Base-by-base conservation (phyloP, 352 stramenopile genomes). In the Globisporangium spinosum region DNA sequence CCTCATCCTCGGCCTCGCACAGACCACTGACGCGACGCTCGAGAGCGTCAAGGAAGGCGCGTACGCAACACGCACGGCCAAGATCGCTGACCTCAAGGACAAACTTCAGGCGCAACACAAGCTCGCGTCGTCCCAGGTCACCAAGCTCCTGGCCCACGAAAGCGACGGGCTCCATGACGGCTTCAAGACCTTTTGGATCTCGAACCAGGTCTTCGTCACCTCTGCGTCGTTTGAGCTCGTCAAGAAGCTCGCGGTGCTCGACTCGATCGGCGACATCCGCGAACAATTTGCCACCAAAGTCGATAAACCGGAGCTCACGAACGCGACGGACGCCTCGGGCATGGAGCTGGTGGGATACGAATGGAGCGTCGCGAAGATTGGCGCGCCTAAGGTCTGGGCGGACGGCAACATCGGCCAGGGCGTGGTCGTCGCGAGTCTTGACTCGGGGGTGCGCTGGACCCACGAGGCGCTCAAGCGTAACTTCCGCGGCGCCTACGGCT, bases 171-270 rank as follows among this genome's bases (percentile, higher is more conserved):
- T 55, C 22, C 62, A 61, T 32, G 22, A 25, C 20, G 62, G 62
- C n/a, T 67, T 55, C 64, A 69, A 69, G 64, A 64, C 27, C 25
- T 76, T 69, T 58, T 78, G 72, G 72, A 75, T 78, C 51, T 62
- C 61, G 40, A 76, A 75, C 67, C 47, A 73, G 29, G 38, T 76
- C 3, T 64, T 22, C 43, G 38, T 78, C 23, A 32, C 68, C 23
- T 40, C 32, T 0, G 65, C 58, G 12, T 61, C 69, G 13, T 60
- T 57, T 38, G 68, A 71, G 9, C 22, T 78, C 2, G 15, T 78
- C 47, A 40, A 68, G 25, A 71, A 76, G 51, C 57, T 78, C 3
- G 51, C 35, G 0, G 35, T 17, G 4, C 20, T 76, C 3, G 4
- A 38, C 1, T 67, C 61, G 17, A 43, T 78, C 27, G 20, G 32